These are phyloP conservation scores for Sambucus nigra DNA, from an alignment of 129 eudicot species.

Conservation along the genomic window DNA sequence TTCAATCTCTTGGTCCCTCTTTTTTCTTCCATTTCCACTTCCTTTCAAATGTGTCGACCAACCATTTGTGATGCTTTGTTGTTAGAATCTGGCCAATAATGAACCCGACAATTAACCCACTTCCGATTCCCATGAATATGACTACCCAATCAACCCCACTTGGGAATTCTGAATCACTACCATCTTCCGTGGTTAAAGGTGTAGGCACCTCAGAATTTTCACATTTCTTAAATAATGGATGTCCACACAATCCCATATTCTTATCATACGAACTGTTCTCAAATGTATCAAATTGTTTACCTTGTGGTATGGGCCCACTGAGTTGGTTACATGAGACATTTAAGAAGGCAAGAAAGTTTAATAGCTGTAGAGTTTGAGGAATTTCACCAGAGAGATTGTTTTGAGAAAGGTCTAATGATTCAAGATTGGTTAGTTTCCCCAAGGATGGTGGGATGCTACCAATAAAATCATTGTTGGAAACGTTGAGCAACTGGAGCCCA, in stretches of 20 bases:
- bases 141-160: conserved; percentile 9
- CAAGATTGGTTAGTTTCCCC: conserved; percentile 2
- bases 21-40: background rate
- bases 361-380: background rate
- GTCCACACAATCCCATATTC: background rate
- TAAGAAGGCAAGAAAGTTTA: conserved; percentile 3
- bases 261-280: background rate
- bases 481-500: conserved; percentile 8
- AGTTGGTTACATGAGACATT: conserved; percentile 5
- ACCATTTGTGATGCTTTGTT: conserved; percentile 4
- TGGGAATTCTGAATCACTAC: background rate
- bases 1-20: background rate
- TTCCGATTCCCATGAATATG: background rate
- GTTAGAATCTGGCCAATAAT: background rate
- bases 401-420: conserved; percentile 8
- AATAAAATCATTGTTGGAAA: conserved; percentile 12
- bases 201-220: background rate
- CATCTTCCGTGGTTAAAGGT: background rate
- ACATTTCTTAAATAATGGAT: background rate
- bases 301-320: background rate
- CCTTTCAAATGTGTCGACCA: background rate
- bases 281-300: background rate
- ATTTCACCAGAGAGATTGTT: conserved; percentile 11
- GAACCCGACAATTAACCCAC: background rate
- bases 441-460: background rate